These are phyloP conservation scores for Kodamaea jinghongensis DNA, from an alignment of 805 yeast genomes.

Conservation along the genomic window DNA sequence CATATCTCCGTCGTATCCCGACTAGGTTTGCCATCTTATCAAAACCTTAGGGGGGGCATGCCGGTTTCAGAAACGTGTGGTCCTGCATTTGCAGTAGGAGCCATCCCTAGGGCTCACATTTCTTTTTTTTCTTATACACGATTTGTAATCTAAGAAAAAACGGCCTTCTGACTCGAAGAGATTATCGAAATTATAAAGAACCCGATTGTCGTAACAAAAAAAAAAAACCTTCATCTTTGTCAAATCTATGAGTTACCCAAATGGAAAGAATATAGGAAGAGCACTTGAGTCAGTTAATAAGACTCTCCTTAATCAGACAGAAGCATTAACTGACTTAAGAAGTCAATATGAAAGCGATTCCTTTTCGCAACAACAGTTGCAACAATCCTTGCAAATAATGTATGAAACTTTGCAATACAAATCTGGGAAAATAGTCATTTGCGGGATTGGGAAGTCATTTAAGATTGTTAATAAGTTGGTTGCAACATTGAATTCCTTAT, in stretches of 20 bases:
- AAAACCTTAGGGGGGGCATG: too few relatives aligned
- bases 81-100: too few relatives aligned
- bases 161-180: too few relatives aligned
- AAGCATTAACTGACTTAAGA: slow-evolving; percentile 45
- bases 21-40: too few relatives aligned
- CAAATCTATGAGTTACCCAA: not conserved
- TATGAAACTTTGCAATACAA: slow-evolving; percentile 18
- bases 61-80: too few relatives aligned
- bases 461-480: slow-evolving; percentile 76
- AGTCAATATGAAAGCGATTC: slow-evolving; percentile 44
- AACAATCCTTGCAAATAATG: slow-evolving; percentile 42
- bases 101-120: too few relatives aligned
- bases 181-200: too few relatives aligned
- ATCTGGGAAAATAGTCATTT: slow-evolving; percentile 68
- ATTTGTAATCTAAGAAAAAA: too few relatives aligned
- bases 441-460: slow-evolving; percentile 84
- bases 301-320: slow-evolving; percentile 45
- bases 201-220: too few relatives aligned
- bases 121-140: too few relatives aligned
- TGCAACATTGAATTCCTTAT: slow-evolving; percentile 80
- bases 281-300: slow-evolving; percentile 36
- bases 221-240: too few relatives aligned
- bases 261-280: not conserved
- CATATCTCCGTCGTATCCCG: too few relatives aligned
- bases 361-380: slow-evolving; percentile 45